Evolutionary conservation across 305 asterid genomes (phyloP), one percentile per base, ranked within the genome.

Genomic region (Fraxinus sp.): DNA sequence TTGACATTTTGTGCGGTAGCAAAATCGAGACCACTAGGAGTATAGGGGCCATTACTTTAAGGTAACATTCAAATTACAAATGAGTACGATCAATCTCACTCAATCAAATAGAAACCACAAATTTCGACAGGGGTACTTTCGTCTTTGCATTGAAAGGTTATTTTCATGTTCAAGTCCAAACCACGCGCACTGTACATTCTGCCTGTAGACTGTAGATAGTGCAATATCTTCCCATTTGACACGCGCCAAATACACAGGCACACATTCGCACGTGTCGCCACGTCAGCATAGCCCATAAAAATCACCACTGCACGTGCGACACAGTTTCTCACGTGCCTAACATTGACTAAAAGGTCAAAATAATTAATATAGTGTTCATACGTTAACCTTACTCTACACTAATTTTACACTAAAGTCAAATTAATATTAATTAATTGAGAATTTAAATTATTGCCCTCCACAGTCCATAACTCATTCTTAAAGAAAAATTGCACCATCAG

Each of bases 151-250:
- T 24, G n/a, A 68, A 87, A 83, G 79, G 36, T 83, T 36, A 71
- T 78, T 80, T 78, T 81, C 84, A 46, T 46, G 30, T 80, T 83
- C 78, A 55, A 84, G 88, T 85, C 93, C 90, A 85, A 78, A 44
- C 83, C 91, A 90, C 86, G 89, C 89, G 86, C n/a, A 89, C 88
- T 85, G 88, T 85, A 83, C 88, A 84, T 87, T 86, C 84, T 83
- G 91, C 79, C 46, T 37, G 11, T 37, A 8, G 46, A 37, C 87
- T 70, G 85, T 52, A 36, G 71, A 2, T 9, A 1, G 79, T 81
- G 78, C 80, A 78, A 26, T 71, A 73, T 24, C 55, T 76, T 83
- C 55, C 32, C 71, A 80, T 77, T 70, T 20, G 85, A 78, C 91
- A 86, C 89, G 86, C 80, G 83, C 88, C 86, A 55, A 8, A 0